These are phyloP conservation scores for Blakeslea trispora DNA, from an alignment of 371 early-diverging fungal species.

Conservation along the genomic window DNA sequence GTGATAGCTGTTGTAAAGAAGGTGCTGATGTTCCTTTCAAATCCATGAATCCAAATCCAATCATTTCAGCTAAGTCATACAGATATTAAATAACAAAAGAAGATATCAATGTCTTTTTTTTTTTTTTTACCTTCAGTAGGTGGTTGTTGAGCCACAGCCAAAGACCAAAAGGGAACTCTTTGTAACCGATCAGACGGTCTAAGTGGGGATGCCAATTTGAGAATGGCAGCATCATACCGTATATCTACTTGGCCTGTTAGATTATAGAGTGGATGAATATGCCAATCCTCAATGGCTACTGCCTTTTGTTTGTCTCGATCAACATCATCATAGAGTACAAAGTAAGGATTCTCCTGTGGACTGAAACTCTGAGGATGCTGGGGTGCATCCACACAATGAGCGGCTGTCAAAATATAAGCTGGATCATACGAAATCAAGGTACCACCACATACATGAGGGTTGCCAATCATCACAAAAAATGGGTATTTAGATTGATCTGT, in stretches of 20 bases:
- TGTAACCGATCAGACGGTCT: constrained; percentile 20
- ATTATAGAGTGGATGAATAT: constrained; percentile 40
- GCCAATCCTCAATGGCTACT: constrained; percentile 32
- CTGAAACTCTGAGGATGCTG: constrained; percentile 13
- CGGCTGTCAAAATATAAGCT: constrained; percentile 46
- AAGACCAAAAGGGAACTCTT: constrained; percentile 39
- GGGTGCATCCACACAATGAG: constrained; percentile 47
- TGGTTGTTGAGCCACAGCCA: constrained; percentile 1
- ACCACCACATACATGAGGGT: constrained; percentile 54
- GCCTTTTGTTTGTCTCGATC: constrained; percentile 28
- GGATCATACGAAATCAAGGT: constrained; percentile 44
- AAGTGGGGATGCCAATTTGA: constrained; percentile 31
- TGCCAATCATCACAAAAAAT: constrained; percentile 47
- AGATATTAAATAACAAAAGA: neutral
- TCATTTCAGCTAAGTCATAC: constrained; percentile 25
- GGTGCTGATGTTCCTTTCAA: constrained; percentile 22
- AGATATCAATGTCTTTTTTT: no score
- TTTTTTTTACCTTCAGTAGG: constrained; percentile 16
- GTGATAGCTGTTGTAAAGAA: constrained; percentile 22
- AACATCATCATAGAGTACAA: constrained; percentile 18
- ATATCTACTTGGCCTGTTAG: constrained; percentile 22
- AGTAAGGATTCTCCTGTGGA: constrained; percentile 18
- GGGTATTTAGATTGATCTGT: constrained; percentile 35
- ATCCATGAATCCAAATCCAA: constrained; percentile 40
- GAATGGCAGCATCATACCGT: constrained; percentile 43